These are phyloP conservation scores for Backusella mclennaniae DNA, from an alignment of 192 early-diverging fungal species.

Conservation along the genomic window DNA sequence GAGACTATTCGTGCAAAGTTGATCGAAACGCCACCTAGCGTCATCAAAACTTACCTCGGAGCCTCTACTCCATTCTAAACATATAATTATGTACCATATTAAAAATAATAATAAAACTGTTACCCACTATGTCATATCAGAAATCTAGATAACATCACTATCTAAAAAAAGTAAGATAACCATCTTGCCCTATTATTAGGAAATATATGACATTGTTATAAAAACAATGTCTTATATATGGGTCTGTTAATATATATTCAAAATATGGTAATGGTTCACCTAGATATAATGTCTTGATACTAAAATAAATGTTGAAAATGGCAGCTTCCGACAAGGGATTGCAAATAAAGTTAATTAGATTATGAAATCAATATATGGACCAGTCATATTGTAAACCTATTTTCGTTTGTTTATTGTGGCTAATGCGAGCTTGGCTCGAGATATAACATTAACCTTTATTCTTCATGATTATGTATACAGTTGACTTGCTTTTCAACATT, in stretches of 20 bases:
- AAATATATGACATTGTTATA: no score
- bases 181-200: no score
- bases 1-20: conserved; percentile 16
- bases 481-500: no score
- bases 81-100: background rate
- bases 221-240: no score
- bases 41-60: conserved; percentile 21
- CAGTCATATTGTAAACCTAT: background rate
- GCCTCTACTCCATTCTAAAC: conserved; percentile 20
- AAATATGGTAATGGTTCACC: background rate
- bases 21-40: conserved; percentile 19
- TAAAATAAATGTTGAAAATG: background rate
- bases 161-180: background rate
- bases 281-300: background rate
- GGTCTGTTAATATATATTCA: no score
- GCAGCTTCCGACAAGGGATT: background rate
- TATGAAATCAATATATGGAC: background rate
- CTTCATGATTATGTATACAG: no score
- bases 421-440: background rate
- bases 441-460: background rate
- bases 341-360: background rate
- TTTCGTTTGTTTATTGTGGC: background rate
- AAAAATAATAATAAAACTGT: background rate
- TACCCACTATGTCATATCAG: background rate
- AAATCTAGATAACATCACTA: background rate